phyloP scores from a whole-genome alignment of 2,329 filamentous ascomycete species.

The Epichloe sylvatica region DNA sequence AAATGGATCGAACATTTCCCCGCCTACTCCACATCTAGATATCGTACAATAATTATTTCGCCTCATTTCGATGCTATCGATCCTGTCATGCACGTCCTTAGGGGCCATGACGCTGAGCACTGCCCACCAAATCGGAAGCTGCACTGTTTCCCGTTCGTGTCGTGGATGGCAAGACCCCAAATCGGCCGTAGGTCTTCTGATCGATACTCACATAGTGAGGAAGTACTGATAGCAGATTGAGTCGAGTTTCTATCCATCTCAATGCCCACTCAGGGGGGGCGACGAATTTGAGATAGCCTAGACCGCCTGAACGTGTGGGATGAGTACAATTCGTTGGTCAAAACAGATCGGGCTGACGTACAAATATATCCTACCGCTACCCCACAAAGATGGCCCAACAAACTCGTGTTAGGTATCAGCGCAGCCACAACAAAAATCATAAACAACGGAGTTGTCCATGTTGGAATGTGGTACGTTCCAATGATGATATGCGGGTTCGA shows the following conservation, averaged over 20 bases:
- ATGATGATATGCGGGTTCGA: slow-evolving; percentile 64
- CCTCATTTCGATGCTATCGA: not conserved
- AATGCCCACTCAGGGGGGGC: slow-evolving; percentile 80
- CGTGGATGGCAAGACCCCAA: slow-evolving; percentile 65
- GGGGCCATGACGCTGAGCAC: slow-evolving; percentile 54
- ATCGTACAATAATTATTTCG: not conserved
- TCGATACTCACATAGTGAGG: slow-evolving; percentile 91
- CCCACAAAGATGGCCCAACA: slow-evolving; percentile 76
- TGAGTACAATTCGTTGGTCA: not conserved
- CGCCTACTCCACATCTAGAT: not conserved
- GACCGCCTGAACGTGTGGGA: slow-evolving; percentile 43
- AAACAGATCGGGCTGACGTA: slow-evolving; percentile 30
- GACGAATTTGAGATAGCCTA: slow-evolving; percentile 80
- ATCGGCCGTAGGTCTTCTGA: slow-evolving; percentile 88
- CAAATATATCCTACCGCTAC: slow-evolving; percentile 76
- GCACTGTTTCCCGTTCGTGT: slow-evolving; percentile 26
- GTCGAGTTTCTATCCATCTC: slow-evolving; percentile 74
- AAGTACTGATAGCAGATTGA: slow-evolving; percentile 70
- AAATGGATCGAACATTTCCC: not conserved
- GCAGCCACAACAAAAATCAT: slow-evolving; percentile 61
- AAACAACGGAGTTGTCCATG: slow-evolving; percentile 79
- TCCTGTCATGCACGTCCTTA: slow-evolving; percentile 25
- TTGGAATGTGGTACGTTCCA: slow-evolving; percentile 58
- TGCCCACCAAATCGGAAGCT: slow-evolving; percentile 45
- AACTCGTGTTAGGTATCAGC: slow-evolving; percentile 66